Evolutionary conservation across 2,329 filamentous ascomycete species (phyloP).

Genomic region (Ophidiomyces ophidiicola): DNA sequence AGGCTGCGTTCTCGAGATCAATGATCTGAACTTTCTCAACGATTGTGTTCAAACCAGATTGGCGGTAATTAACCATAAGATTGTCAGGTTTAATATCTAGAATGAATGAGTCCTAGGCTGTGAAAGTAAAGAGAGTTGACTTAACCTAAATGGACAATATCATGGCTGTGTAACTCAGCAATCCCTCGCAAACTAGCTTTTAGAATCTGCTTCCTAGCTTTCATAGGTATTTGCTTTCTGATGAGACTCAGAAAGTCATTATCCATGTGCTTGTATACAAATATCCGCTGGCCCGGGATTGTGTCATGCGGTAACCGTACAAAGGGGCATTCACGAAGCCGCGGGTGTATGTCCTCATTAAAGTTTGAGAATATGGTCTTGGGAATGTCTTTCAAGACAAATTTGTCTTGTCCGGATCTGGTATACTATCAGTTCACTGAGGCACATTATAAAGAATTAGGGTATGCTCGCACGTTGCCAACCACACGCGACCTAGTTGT

Average conservation of each 20-base stretch:
- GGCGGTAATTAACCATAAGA: constrained; percentile 25
- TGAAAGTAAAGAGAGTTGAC: background rate
- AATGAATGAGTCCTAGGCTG: constrained; percentile 7
- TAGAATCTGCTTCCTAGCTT: constrained; percentile 33
- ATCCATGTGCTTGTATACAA: constrained; percentile 36
- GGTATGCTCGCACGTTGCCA: constrained; percentile 20
- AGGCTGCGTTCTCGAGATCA: constrained; percentile 26
- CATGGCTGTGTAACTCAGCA: constrained; percentile 24
- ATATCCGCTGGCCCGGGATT: constrained; percentile 34
- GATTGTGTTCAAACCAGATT: constrained; percentile 12
- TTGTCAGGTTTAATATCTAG: constrained; percentile 30
- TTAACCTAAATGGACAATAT: constrained; percentile 25
- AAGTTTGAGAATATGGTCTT: constrained; percentile 19
- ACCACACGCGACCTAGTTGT: constrained; percentile 24
- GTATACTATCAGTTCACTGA: constrained; percentile 9
- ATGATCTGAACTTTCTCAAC: constrained; percentile 21
- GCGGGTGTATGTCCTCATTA: constrained; percentile 18
- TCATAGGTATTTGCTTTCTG: constrained; percentile 30
- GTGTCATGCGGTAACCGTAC: constrained; percentile 32
- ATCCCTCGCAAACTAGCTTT: constrained; percentile 31
- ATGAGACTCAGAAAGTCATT: constrained; percentile 34
- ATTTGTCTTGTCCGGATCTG: constrained; percentile 18
- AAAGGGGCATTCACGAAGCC: constrained; percentile 25
- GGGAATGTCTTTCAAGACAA: constrained; percentile 21
- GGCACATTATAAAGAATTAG: constrained; percentile 8